Evolutionary conservation across 345 rosid species (phyloP), one percentile per base, ranked within the genome.

Genomic region (Sonneratia alba): DNA sequence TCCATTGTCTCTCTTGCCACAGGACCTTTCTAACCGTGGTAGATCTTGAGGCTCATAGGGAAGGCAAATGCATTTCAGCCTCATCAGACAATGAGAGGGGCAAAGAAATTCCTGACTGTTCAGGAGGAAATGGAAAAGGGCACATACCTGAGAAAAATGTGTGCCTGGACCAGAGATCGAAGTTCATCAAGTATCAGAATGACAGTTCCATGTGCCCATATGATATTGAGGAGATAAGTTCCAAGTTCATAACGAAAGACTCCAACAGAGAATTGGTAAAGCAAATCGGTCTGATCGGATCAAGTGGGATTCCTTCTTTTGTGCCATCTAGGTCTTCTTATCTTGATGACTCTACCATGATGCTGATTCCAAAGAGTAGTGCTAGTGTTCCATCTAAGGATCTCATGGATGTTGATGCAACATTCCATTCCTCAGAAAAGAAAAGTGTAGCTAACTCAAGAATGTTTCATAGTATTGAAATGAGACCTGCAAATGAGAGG

Each of bases 1-100:
- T 74, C 78, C 99, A 95, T 76, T 95, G 99, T 77, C 71, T 72
- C 68, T 79, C 83, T 73, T 95, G 99, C 85, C 99, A 95, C 81
- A 89, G 24, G 78, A 91, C 96, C 68, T 85, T 87, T 66, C 53
- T 77, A 70, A 76, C 74, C 76, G 83, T 82, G 77, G 75, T 40
- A 67, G 94, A 83, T 79, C 80, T 90, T 67, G 85, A 80, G 79
- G 82, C 71, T 71, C 99, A 95, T 77, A 81, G 71, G 71, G 85
- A 87, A 71, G 87, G 82, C 61, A 82, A 45, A 73, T 94, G 98
- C 80, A 69, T 48, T 80, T 80, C 81, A 65, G 81, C 68, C 77
- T 71, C 83, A 72, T 69, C 80, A 51, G 76, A 74, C 61, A 64
- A 43, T 82, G 85, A 85, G 64, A 85, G 85, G 77, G 75, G 78